Evolutionary conservation across 2,329 filamentous ascomycete genomes (phyloP).

Genomic region (Botrytis fragariae): DNA sequence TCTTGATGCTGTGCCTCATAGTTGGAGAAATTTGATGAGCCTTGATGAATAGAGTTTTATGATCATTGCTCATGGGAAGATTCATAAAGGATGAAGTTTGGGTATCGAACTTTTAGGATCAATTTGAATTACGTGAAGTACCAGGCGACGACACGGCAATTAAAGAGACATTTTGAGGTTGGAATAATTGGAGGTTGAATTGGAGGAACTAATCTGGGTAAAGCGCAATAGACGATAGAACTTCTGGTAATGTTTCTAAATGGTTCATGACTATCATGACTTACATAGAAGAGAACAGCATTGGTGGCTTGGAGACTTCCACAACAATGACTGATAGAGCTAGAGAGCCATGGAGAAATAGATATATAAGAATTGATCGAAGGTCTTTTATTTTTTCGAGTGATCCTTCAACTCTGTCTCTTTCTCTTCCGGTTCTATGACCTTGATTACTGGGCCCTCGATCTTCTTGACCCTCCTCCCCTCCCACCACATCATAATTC

Average conservation of each 20-base stretch:
- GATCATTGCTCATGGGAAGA: background rate
- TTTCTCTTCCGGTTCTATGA: slow-evolving; percentile 15
- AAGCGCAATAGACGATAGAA: background rate
- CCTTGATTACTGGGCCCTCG: slow-evolving; percentile 22
- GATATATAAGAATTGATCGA: background rate
- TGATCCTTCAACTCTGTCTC: background rate
- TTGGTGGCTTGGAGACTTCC: background rate
- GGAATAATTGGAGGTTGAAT: background rate
- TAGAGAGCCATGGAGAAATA: background rate
- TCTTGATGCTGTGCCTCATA: background rate
- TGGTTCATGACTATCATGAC: background rate
- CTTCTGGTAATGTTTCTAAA: background rate
- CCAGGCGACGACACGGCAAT: background rate
- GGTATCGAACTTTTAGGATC: background rate
- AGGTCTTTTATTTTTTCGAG: background rate
- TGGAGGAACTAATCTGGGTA: background rate
- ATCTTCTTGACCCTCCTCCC: slow-evolving; percentile 27
- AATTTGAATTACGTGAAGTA: background rate
- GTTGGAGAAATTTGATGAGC: slow-evolving; percentile 2
- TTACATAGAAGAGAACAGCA: background rate
- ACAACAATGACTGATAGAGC: background rate
- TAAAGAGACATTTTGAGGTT: background rate
- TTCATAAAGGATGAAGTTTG: background rate
- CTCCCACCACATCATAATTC: slow-evolving; percentile 27
- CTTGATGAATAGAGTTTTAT: background rate